These are phyloP conservation scores for Cubamyces lactineus DNA, from an alignment of 768 basidiomycete genomes.

Conservation along the genomic window DNA sequence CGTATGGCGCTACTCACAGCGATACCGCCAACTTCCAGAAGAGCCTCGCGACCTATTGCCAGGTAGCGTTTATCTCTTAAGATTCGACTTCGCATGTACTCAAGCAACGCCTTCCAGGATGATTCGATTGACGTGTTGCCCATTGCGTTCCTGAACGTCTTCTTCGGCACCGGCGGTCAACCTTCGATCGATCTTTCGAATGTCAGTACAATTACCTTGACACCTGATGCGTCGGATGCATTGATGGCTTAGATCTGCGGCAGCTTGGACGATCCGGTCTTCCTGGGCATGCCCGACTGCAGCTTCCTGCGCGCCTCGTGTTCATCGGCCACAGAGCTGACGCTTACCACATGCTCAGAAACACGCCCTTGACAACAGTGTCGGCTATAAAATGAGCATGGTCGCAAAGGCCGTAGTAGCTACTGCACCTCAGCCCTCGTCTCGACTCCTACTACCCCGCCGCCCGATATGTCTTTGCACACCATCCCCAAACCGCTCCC, in stretches of 20 bases:
- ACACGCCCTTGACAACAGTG: too few species aligned
- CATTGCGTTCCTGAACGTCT: conserved; percentile 62
- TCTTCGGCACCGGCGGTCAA: conserved; percentile 58
- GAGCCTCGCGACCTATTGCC: conserved; percentile 53
- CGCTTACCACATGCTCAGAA: too few species aligned
- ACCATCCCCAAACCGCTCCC: too few species aligned
- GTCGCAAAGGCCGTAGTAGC: too few species aligned
- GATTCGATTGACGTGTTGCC: conserved; percentile 60
- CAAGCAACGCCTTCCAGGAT: conserved; percentile 43
- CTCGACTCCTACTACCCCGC: too few species aligned
- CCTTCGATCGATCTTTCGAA: conserved; percentile 67
- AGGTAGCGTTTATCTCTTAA: conserved; percentile 35
- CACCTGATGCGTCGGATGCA: too few species aligned
- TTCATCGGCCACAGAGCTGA: too few species aligned
- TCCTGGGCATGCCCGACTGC: conserved; percentile 69
- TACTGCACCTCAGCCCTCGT: too few species aligned
- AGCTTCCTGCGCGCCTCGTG: too few species aligned
- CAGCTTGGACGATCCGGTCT: conserved; percentile 54
- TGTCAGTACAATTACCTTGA: conserved; percentile 42
- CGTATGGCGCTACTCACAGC: conserved; percentile 54
- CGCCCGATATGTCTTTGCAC: too few species aligned
- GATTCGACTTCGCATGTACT: not conserved
- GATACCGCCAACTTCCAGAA: conserved; percentile 53
- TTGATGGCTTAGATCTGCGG: conserved; percentile 67
- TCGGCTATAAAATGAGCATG: too few species aligned